Conservation (phyloP, 2,329 filamentous ascomycete genomes). For the Dothiorella sarmentorum region DNA sequence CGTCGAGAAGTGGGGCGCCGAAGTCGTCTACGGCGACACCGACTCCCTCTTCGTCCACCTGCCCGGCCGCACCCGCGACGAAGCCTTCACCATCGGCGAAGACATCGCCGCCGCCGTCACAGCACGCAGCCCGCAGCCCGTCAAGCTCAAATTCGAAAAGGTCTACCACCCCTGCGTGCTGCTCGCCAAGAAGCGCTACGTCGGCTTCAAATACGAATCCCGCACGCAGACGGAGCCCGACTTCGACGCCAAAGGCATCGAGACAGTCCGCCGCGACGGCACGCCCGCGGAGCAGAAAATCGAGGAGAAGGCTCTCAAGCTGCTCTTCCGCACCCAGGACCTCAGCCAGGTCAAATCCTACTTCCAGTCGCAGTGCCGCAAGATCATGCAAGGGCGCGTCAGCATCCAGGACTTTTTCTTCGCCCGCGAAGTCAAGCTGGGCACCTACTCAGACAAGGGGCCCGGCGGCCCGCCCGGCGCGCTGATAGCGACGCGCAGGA, state of each 20-base stretch:
- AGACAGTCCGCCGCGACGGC: constrained; percentile 91
- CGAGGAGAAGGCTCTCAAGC: constrained; percentile 83
- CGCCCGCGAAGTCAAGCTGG: constrained; percentile 84
- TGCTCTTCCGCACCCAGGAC: constrained; percentile 87
- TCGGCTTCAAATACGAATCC: constrained; percentile 93
- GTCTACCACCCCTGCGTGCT: constrained; percentile 95
- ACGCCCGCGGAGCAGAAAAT: constrained; percentile 96
- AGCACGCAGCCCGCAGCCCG: constrained; percentile 79
- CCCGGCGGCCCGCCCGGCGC: constrained; percentile 82
- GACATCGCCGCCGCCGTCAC: constrained; percentile 89
- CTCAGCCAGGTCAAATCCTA: constrained; percentile 84
- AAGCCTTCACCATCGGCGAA: constrained; percentile 89
- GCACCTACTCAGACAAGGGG: constrained; percentile 79
- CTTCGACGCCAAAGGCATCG: constrained; percentile 97
- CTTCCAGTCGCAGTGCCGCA: constrained; percentile 84
- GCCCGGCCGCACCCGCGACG: constrained; percentile 77
- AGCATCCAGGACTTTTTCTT: constrained; percentile 97
- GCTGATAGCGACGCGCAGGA: constrained; percentile 78
- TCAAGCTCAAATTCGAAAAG: constrained; percentile 98
- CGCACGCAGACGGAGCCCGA: constrained; percentile 72
- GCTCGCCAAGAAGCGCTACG: constrained; percentile 95
- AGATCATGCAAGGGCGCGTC: constrained; percentile 85
- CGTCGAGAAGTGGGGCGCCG: constrained; percentile 80
- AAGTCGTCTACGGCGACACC: constrained; percentile 97
- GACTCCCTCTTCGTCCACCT: constrained; percentile 92